These are phyloP conservation scores for Stagonosporopsis vannaccii DNA, from an alignment of 2,329 filamentous ascomycete species.

Conservation along the genomic window DNA sequence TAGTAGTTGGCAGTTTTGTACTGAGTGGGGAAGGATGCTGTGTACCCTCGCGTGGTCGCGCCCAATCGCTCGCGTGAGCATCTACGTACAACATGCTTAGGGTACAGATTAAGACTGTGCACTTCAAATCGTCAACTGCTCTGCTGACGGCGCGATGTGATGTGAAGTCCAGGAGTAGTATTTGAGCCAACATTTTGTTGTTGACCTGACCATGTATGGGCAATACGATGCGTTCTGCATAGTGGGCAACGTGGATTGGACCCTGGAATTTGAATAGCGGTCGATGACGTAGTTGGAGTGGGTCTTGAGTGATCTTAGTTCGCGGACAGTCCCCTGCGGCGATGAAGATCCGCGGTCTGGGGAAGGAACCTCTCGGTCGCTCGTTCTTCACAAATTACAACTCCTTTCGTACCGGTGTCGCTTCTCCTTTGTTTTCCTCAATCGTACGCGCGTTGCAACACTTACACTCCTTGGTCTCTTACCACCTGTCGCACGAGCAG, in stretches of 20 bases:
- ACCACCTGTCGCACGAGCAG: background rate
- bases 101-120: background rate
- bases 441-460: background rate
- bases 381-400: background rate
- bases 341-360: slow-evolving; percentile 13
- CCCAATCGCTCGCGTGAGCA: background rate
- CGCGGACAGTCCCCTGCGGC: slow-evolving; percentile 10
- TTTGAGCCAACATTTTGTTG: background rate
- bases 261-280: slow-evolving; percentile 1
- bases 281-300: slow-evolving; percentile 16
- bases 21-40: background rate
- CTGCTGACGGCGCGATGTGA: background rate
- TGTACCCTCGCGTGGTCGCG: background rate
- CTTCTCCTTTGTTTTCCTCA: slow-evolving; percentile 1
- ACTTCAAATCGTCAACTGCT: background rate
- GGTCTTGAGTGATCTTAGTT: slow-evolving; percentile 2
- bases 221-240: background rate
- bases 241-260: background rate
- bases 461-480: background rate
- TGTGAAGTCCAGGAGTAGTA: background rate
- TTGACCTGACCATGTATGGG: background rate
- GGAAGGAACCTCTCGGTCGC: slow-evolving; percentile 4
- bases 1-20: background rate
- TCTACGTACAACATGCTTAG: background rate
- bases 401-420: background rate